Conservation (phyloP, 108 stramenopile genomes). For the Phaeodactylum tricornutum region DNA sequence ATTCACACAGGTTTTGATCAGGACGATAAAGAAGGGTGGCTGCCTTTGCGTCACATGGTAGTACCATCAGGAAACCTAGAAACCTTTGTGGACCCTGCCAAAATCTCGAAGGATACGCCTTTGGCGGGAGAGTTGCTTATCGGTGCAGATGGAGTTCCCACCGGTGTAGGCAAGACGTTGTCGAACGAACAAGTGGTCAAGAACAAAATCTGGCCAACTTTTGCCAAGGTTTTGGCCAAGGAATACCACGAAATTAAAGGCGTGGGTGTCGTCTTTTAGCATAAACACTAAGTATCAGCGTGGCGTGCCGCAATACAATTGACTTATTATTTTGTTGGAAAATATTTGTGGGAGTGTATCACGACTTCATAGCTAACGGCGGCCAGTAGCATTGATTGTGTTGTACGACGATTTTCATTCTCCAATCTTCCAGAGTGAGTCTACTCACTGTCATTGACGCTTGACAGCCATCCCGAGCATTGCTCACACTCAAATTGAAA, state of each 20-base stretch:
- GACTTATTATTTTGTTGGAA: no score
- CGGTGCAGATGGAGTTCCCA: conserved; percentile 58
- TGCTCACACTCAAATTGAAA: no score
- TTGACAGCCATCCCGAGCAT: no score
- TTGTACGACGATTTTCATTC: no score
- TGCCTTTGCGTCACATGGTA: conserved; percentile 58
- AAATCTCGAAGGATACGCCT: conserved; percentile 41
- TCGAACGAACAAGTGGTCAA: conserved; percentile 69
- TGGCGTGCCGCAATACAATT: no score
- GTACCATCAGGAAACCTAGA: conserved; percentile 45
- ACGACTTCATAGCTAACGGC: no score
- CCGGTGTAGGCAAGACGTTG: conserved; percentile 46
- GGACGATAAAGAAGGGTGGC: conserved; percentile 71
- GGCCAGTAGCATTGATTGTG: no score
- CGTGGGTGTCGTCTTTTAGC: conserved; percentile 78
- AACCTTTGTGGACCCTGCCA: conserved; percentile 10
- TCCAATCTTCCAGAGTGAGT: no score
- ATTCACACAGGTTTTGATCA: conserved; percentile 84
- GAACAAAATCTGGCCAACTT: conserved; percentile 49
- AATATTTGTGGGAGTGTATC: no score
- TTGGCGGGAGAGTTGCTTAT: conserved; percentile 55
- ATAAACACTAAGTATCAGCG: no score
- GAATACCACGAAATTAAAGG: conserved; percentile 73
- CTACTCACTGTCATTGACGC: no score
- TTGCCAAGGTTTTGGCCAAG: conserved; percentile 58